Base-by-base conservation (phyloP, 495 filamentous ascomycete genomes). In the Aspergillus hancockii region DNA sequence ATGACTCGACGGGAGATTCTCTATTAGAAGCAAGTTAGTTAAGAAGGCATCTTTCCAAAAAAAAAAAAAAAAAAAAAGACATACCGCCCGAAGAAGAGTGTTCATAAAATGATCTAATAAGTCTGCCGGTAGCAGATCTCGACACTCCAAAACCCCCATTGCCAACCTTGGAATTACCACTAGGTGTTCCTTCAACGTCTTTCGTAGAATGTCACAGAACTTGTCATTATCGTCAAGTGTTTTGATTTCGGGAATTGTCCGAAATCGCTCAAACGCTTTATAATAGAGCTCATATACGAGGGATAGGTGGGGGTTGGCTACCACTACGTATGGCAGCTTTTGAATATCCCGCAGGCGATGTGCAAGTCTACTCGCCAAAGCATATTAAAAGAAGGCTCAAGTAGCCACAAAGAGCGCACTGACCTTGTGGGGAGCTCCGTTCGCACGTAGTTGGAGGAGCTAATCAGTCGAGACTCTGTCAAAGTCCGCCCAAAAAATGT, bases 311-410 rank as follows among this genome's bases (percentile, higher is more conserved):
- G 85, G 85, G 67, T 99, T 99, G n/a, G 91, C 91, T 18, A 98
- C 90, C 32, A 97, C 93, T 13, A 95, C 91, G 66, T 96, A 99
- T 19, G 94, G 94, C 45, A 99, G 78, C 56, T 89, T 92, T 75
- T 99, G 95, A 82, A 99, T 98, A 68, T 99, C 93, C 47, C 95
- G 90, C 52, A 99, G 88, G 16, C 94, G 89, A 66, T 99, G 95
- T 25, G 93, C 90, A 57, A 97, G 82, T 58, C 92, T 92, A 46
- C 23, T 52, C 38, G 53, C 40, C 43, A 22, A 55, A 25, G 22
- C 34, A 49, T 6, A 18, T n/a, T 16, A 30, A 47, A 32, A 32
- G 21, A 21, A 51, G 18, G n/a, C 45, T 36, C n/a, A 21, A 13
- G 50, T 13, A 30, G 28, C n/a, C 31, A 38, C 22, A 45, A 22